Evolutionary conservation across 1,284 basidiomycete species (phyloP).

Genomic region (Athelia sp.): DNA sequence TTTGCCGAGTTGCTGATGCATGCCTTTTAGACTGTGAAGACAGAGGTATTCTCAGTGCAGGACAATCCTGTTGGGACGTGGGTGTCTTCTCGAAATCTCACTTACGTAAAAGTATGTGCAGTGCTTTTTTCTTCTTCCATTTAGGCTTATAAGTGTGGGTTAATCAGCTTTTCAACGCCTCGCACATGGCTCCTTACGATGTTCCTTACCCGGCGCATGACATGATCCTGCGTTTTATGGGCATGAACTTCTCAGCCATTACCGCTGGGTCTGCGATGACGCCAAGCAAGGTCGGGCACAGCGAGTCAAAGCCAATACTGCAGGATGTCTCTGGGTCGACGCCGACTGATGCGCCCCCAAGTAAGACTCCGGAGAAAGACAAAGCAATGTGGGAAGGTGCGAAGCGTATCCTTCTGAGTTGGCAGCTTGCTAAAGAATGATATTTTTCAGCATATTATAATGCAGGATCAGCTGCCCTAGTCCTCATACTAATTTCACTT

Average conservation of each 20-base stretch:
- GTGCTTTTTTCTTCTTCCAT: background rate
- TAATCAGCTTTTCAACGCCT: conserved; percentile 78
- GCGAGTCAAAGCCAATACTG: conserved; percentile 54
- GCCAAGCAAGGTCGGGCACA: conserved; percentile 71
- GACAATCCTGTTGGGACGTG: conserved; percentile 83
- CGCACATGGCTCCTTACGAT: conserved; percentile 95
- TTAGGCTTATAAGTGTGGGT: background rate
- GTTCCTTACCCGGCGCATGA: conserved; percentile 87
- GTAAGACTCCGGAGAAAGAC: conserved; percentile 65
- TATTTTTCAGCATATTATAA: conserved; percentile 79
- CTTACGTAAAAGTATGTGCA: conserved; percentile 78
- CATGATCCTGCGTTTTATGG: conserved; percentile 97
- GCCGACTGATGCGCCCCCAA: conserved; percentile 27
- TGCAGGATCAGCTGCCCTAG: conserved; percentile 80
- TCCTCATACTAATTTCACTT: conserved; percentile 70
- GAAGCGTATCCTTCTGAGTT: conserved; percentile 12
- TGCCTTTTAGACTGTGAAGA: conserved; percentile 58
- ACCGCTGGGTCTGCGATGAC: conserved; percentile 70
- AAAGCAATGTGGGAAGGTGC: conserved; percentile 84
- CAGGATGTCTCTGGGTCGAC: conserved; percentile 37
- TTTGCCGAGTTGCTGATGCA: conserved; percentile 2
- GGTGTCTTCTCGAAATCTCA: conserved; percentile 84
- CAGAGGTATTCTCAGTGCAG: conserved; percentile 79
- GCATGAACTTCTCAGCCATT: conserved; percentile 78
- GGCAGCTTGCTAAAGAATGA: conserved; percentile 1